Percentiles rank a stretch among this genome's conserved stretches.
Evolutionary conservation across 148 eudicot species (phyloP).

Genomic region (Rhododendron simsii): DNA sequence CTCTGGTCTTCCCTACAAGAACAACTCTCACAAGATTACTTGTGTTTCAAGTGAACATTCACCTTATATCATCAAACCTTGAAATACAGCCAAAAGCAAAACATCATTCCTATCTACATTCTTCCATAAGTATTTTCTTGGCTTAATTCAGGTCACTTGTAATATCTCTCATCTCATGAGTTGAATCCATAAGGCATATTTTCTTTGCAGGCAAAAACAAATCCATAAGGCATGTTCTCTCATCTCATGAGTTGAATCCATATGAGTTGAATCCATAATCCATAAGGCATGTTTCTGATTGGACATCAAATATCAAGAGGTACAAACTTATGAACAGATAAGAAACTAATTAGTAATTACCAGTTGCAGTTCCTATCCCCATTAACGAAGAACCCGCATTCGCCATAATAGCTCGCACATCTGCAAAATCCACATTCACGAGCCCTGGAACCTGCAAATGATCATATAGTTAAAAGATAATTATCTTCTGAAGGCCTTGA

Average conservation of each 20-base stretch:
- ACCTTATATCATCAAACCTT: neutral
- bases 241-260: neutral
- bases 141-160: neutral
- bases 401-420: conserved; percentile 97
- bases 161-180: neutral
- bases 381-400: conserved; percentile 96
- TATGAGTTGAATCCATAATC: neutral
- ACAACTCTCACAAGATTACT: conserved; percentile 1
- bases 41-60: neutral
- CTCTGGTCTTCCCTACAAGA: conserved; percentile 81
- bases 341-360: conserved; percentile 27
- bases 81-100: neutral
- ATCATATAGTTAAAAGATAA: conserved; percentile 5
- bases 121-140: neutral
- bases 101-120: neutral
- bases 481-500: neutral
- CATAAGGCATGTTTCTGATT: neutral
- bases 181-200: neutral
- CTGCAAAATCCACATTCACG: conserved; percentile 99
- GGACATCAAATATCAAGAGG: neutral
- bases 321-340: neutral
- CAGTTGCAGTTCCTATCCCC: conserved; percentile 99
- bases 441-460: conserved; percentile 80
- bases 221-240: neutral
- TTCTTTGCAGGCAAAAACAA: neutral